Percentiles rank a stretch among this genome's conserved stretches.
phyloP scores from a whole-genome alignment of 495 filamentous ascomycete species.

The Aspergillus nanangensis region DNA sequence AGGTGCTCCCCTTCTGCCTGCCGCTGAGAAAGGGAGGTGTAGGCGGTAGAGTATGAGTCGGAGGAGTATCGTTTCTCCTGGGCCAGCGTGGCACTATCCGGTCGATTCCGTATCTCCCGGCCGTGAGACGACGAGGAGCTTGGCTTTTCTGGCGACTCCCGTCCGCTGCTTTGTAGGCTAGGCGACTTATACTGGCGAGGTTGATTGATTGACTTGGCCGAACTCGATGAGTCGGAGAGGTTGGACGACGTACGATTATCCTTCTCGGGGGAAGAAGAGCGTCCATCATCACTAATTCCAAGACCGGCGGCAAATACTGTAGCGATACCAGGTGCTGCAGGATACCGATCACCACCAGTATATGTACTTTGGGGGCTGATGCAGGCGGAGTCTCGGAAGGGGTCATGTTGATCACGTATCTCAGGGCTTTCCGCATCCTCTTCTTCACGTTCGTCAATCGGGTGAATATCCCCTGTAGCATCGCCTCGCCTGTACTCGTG shows the following conservation, averaged over 20 bases:
- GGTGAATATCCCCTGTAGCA: conserved; percentile 51
- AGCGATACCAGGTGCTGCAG: no score
- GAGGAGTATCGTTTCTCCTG: conserved; percentile 38
- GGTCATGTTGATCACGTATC: conserved; percentile 22
- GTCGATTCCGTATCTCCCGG: conserved; percentile 20
- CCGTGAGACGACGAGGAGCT: conserved; percentile 15
- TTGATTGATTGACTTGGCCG: conserved; percentile 5
- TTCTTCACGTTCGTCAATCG: conserved; percentile 73
- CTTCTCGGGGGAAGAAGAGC: conserved; percentile 29
- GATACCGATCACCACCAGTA: no score
- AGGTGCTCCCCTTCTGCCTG: conserved; percentile 64
- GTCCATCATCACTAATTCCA: neutral
- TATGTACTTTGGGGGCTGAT: neutral
- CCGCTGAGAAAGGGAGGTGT: conserved; percentile 54
- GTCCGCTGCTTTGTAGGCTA: conserved; percentile 23
- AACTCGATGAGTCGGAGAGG: conserved; percentile 43
- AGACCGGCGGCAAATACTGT: no score
- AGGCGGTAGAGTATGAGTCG: conserved; percentile 67
- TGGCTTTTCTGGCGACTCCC: conserved; percentile 23
- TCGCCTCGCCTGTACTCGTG: conserved; percentile 45
- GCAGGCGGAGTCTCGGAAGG: conserved; percentile 16
- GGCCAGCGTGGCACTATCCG: conserved; percentile 18
- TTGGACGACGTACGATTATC: conserved; percentile 54
- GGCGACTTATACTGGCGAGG: conserved; percentile 9
- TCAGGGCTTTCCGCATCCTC: conserved; percentile 34